phyloP scores from a whole-genome alignment of 306 rosid genomes.

The Ammopiptanthus mongolicus region DNA sequence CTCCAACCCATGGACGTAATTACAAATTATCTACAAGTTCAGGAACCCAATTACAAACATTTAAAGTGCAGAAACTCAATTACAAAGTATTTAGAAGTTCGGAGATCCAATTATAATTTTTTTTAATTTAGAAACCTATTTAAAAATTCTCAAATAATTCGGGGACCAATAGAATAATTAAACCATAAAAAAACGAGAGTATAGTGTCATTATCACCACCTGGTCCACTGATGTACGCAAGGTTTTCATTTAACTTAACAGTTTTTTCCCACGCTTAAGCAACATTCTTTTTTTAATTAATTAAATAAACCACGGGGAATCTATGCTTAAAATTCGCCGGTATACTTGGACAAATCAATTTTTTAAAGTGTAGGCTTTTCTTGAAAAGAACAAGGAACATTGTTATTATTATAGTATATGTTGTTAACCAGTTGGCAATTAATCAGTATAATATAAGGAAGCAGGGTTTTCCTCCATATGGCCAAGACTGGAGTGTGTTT shows the following conservation, averaged over 20 bases:
- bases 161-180: too few relatives aligned
- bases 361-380: constrained; percentile 18
- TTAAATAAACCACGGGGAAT: constrained; percentile 22
- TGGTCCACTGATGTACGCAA: constrained; percentile 24
- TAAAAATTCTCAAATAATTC: too few relatives aligned
- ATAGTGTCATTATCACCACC: constrained; percentile 25
- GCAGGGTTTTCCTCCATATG: constrained; percentile 29
- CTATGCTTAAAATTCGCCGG: constrained; percentile 26
- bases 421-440: constrained; percentile 28
- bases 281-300: not conserved
- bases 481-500: constrained; percentile 20
- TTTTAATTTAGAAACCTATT: too few relatives aligned
- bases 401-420: constrained; percentile 1
- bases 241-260: constrained; percentile 15
- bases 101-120: too few relatives aligned
- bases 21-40: too few relatives aligned
- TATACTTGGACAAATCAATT: not conserved
- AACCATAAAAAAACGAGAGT: constrained; percentile 39
- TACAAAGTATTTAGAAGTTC: too few relatives aligned
- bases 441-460: not conserved
- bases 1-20: too few relatives aligned
- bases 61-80: too few relatives aligned
- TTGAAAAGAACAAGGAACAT: constrained; percentile 35
- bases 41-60: too few relatives aligned
- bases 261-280: not conserved